A percentile compares a stretch with the other conserved stretches of the same genome.
Evolutionary conservation across 257 asterid species (phyloP).

Genomic region (Penstemon newberryi): DNA sequence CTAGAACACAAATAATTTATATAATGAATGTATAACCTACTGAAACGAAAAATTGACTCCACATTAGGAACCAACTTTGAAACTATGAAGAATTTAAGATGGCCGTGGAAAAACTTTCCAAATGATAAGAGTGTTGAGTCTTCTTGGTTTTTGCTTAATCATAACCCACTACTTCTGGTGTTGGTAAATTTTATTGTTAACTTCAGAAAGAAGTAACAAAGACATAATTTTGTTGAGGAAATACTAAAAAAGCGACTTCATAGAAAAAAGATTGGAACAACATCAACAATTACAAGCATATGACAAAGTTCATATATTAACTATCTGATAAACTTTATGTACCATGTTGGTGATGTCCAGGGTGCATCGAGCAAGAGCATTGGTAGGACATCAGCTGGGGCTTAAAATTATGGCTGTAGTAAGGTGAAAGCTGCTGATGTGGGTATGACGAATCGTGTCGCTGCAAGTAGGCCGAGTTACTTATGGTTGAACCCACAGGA

Average conservation of each 20-base stretch:
- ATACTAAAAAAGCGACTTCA: too few species aligned
- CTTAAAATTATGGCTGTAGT: slow-evolving; percentile 4
- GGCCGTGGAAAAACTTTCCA: too few species aligned
- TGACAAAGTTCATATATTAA: not conserved
- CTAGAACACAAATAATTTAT: too few species aligned
- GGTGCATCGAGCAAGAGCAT: slow-evolving; percentile 10
- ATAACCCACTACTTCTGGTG: not conserved
- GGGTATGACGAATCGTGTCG: slow-evolving; percentile 10
- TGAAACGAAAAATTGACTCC: too few species aligned
- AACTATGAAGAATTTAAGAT: too few species aligned
- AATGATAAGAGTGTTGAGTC: too few species aligned
- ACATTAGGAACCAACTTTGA: too few species aligned
- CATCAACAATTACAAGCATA: slow-evolving; percentile 11
- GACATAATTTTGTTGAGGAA: too few species aligned
- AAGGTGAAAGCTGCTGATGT: slow-evolving; percentile 18
- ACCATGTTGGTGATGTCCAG: slow-evolving; percentile 20
- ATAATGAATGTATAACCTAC: too few species aligned
- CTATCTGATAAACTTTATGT: not conserved
- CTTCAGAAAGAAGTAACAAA: too few species aligned
- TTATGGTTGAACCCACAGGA: slow-evolving; percentile 13
- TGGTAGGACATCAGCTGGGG: slow-evolving; percentile 12
- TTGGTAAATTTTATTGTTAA: not conserved
- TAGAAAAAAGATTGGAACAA: not conserved
- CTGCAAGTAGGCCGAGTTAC: slow-evolving; percentile 8
- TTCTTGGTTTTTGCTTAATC: not conserved